Base-by-base conservation (phyloP, 2,329 filamentous ascomycete genomes). In the Plenodomus lindquistii region DNA sequence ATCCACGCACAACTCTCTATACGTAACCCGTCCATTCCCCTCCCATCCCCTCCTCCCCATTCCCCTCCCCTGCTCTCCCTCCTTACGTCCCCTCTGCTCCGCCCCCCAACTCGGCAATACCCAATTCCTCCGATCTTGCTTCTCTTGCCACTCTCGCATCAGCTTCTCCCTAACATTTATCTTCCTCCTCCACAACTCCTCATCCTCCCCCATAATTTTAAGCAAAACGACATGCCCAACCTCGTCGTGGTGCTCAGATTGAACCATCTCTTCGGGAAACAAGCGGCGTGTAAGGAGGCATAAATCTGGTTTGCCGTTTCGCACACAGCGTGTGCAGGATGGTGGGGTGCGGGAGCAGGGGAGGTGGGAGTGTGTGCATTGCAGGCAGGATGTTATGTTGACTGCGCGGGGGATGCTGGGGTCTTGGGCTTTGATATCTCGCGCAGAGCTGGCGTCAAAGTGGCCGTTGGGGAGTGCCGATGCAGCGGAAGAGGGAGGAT, bases 271-370 rank as follows among this genome's bases (percentile, higher is more conserved):
- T 3, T 44, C 50, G 7, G 34, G 2, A 6, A 58, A 50, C 2
- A 47, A 55, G 0, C 59, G 58, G 0, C 67, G 63, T 4, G 62
- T 59, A 0, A 65, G 45, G 0, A 72, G 57, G 37, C 69, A 72
- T 1, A 55, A 2, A 1, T 54, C 35, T 1, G 37, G 45, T 6
- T 44, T 11, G 2, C 52, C 59, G 5, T 56, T 48, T 2, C 69
- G 57, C 6, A 39, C 43, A 44, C 69, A 71, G 7, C 69, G 65
- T 0, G 58, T 55, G 41, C 67, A 72, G 27, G 42, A 18, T 0
- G 69, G 66, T 8, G 50, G 40, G 1, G 57, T 67, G 20, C 66
- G 54, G 0, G 66, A 70, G 46, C 69, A 72, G 8, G 60, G 59
- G 2, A 72, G 55, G 2, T 42, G 31, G 1, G 52, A 42, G 17